Percentiles rank a stretch among this genome's conserved stretches.
Conservation (phyloP, 164 flowering plant genomes). For the Aristolochia californica region DNA sequence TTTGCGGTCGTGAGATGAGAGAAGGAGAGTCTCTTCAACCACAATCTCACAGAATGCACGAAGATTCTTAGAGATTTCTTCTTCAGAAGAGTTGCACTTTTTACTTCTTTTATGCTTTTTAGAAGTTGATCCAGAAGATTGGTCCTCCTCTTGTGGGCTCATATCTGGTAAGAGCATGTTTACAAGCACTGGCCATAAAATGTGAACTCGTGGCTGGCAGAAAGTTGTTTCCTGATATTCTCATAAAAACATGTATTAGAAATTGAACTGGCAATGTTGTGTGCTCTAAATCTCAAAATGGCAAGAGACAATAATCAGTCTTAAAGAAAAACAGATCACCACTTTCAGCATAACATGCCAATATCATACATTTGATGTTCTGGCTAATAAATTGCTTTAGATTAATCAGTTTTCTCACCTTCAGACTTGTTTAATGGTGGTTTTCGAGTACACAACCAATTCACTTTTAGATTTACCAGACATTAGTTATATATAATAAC, state of each 20-base stretch:
- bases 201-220: constrained; percentile 88
- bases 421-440: too few relatives aligned
- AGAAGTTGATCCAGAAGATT: constrained; percentile 16
- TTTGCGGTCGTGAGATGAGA: constrained; percentile 93
- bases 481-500: too few relatives aligned
- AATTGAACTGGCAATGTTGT: not conserved
- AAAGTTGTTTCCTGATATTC: constrained; percentile 82
- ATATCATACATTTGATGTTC: too few relatives aligned
- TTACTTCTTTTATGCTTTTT: constrained; percentile 72
- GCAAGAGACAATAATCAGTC: too few relatives aligned
- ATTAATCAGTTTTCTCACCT: too few relatives aligned
- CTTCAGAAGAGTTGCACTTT: constrained; percentile 55
- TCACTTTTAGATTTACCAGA: too few relatives aligned
- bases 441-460: too few relatives aligned
- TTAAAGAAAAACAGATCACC: too few relatives aligned
- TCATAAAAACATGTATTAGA: not conserved
- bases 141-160: constrained; percentile 41
- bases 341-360: too few relatives aligned
- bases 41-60: constrained; percentile 53
- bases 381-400: too few relatives aligned
- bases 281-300: not conserved
- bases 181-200: constrained; percentile 68
- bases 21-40: constrained; percentile 76
- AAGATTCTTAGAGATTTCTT: constrained; percentile 46
- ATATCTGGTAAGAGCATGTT: constrained; percentile 58